Conservation (phyloP, 176 grass and related monocot genomes). For the Triticum dicoccoides region DNA sequence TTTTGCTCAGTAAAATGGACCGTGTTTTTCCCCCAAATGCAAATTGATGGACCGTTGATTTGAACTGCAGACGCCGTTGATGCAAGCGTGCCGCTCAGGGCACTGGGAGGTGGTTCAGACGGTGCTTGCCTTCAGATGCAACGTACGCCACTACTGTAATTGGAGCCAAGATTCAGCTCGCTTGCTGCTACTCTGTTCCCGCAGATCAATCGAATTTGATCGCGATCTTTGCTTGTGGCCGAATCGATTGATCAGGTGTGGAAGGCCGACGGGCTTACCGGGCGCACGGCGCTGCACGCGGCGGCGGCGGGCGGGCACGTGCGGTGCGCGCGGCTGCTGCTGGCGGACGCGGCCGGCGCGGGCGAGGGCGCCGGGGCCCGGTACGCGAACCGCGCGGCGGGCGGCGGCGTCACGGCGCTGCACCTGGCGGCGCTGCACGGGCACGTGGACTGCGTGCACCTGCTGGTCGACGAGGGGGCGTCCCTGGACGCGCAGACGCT, state of each 20-base stretch:
- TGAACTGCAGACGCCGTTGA: constrained; percentile 66
- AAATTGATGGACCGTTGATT: too few species aligned
- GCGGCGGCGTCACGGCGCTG: constrained; percentile 65
- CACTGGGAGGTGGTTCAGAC: constrained; percentile 83
- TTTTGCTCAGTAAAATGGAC: background rate
- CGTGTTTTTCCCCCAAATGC: too few species aligned
- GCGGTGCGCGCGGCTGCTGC: constrained; percentile 65
- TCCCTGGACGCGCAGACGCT: constrained; percentile 41
- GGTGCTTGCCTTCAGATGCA: constrained; percentile 67
- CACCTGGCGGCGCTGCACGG: constrained; percentile 83
- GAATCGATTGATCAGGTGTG: constrained; percentile 38
- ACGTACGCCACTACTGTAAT: constrained; percentile 28
- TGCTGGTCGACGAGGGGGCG: constrained; percentile 71
- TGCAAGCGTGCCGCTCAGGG: constrained; percentile 82
- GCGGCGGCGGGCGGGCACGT: constrained; percentile 71
- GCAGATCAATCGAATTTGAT: background rate
- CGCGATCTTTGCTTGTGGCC: background rate
- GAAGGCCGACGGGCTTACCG: constrained; percentile 49
- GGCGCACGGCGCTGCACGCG: constrained; percentile 72
- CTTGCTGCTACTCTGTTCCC: background rate
- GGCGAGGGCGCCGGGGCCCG: constrained; percentile 14
- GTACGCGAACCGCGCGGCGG: constrained; percentile 60
- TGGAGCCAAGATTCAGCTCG: background rate
- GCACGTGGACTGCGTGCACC: constrained; percentile 72
- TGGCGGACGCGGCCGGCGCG: constrained; percentile 23